Percentiles rank a stretch among this genome's conserved stretches.
These are phyloP conservation scores for Alternaria arbusti DNA, from an alignment of 2,329 filamentous ascomycete species.

Conservation along the genomic window DNA sequence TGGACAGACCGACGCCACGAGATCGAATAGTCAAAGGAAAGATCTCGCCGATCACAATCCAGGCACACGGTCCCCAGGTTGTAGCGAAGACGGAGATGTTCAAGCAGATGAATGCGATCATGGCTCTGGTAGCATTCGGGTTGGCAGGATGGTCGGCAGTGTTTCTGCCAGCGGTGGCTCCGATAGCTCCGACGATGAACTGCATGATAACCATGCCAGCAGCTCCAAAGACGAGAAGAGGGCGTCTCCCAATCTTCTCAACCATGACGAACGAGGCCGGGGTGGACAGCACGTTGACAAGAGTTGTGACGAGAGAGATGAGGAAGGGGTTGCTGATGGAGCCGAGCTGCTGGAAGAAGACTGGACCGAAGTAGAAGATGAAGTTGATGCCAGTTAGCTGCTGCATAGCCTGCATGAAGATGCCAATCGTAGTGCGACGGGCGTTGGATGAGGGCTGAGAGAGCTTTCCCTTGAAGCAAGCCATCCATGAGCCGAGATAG, in stretches of 20 bases:
- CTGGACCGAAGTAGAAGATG: slow-evolving; percentile 65
- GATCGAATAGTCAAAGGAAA: slow-evolving; percentile 90
- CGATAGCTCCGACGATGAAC: slow-evolving; percentile 80
- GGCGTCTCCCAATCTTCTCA: slow-evolving; percentile 81
- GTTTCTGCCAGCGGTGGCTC: slow-evolving; percentile 46
- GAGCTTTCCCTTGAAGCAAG: slow-evolving; percentile 64
- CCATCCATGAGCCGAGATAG: slow-evolving; percentile 65
- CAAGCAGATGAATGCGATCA: slow-evolving; percentile 90
- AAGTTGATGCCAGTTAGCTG: slow-evolving; percentile 86
- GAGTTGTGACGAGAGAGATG: slow-evolving; percentile 82
- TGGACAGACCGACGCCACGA: slow-evolving; percentile 85
- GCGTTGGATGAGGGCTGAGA: slow-evolving; percentile 59
- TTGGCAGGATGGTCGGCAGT: slow-evolving; percentile 47
- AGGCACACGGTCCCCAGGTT: slow-evolving; percentile 81
- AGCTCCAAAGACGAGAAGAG: slow-evolving; percentile 78
- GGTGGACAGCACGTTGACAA: slow-evolving; percentile 86
- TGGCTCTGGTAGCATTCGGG: slow-evolving; percentile 40
- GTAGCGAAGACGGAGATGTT: slow-evolving; percentile 91
- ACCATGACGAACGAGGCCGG: slow-evolving; percentile 86
- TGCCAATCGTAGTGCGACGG: slow-evolving; percentile 56
- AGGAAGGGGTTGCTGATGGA: slow-evolving; percentile 77
- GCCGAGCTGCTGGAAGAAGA: slow-evolving; percentile 80
- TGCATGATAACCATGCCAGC: slow-evolving; percentile 84
- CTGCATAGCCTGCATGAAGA: slow-evolving; percentile 59
- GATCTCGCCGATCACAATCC: slow-evolving; percentile 84